Percentiles rank a stretch among this genome's conserved stretches.
phyloP scores from a whole-genome alignment of 179 eudicot genomes.

The Heliamphora pulchella region DNA sequence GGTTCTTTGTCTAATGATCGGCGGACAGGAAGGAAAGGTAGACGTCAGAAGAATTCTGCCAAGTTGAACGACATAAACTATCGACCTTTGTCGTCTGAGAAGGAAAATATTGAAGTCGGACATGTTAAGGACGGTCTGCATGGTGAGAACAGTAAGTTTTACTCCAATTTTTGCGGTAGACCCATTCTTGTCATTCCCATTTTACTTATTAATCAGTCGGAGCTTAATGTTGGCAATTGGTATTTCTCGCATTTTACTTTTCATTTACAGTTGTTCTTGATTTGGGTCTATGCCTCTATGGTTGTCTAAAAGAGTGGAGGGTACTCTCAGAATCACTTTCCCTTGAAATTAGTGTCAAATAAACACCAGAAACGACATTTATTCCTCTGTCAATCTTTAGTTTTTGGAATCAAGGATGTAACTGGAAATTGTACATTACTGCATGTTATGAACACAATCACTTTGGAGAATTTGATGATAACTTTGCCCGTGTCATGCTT shows the following conservation, averaged over 20 bases:
- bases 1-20: constrained; percentile 38
- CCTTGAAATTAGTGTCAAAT: background rate
- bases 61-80: constrained; percentile 40
- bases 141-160: constrained; percentile 38
- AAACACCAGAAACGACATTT: background rate
- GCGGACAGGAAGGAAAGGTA: constrained; percentile 53
- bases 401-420: background rate
- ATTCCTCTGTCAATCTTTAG: background rate
- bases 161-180: background rate
- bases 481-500: background rate
- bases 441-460: background rate
- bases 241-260: background rate
- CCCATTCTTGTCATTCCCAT: background rate
- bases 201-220: background rate
- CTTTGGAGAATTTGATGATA: background rate
- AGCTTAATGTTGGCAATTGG: background rate
- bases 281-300: background rate
- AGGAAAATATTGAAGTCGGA: constrained; percentile 39
- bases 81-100: constrained; percentile 36
- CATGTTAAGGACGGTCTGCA: constrained; percentile 27
- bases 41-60: constrained; percentile 44
- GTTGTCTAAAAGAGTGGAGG: background rate
- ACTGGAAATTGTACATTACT: no score
- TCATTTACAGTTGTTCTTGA: background rate
- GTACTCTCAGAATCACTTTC: background rate